Evolutionary conservation across 169 alveolate species (phyloP).

Genomic region (Fabrea salina): DNA sequence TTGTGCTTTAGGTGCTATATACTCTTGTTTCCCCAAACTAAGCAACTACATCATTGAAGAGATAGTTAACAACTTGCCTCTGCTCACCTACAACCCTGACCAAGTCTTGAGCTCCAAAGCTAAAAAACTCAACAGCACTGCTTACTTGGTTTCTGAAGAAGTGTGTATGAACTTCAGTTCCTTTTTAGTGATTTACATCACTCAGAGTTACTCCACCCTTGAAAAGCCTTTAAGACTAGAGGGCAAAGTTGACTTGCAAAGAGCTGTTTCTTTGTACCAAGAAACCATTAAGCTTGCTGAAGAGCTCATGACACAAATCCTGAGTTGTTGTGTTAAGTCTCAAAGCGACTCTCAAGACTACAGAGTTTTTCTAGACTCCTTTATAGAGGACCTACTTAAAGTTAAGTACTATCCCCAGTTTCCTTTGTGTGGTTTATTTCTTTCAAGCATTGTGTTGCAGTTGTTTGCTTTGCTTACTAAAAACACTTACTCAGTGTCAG

Average conservation of each 20-base stretch:
- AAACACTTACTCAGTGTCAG: not conserved
- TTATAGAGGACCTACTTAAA: not conserved
- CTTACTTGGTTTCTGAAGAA: not conserved
- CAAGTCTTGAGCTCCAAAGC: not conserved
- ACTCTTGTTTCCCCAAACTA: not conserved
- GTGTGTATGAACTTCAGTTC: constrained; percentile 8
- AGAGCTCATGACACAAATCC: not conserved
- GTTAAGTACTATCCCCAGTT: not conserved
- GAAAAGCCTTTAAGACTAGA: not conserved
- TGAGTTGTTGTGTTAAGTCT: not conserved
- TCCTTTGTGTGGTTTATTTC: not conserved
- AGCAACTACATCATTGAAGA: not conserved
- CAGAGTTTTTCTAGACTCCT: not conserved
- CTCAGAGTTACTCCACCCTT: not conserved
- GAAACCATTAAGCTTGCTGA: not conserved
- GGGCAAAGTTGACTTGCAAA: not conserved
- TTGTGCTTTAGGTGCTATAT: not conserved
- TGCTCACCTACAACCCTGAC: not conserved
- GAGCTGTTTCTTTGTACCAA: not conserved
- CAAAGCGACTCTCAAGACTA: constrained; percentile 4
- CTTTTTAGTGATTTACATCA: not conserved
- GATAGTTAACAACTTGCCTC: not conserved
- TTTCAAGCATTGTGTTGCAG: not conserved
- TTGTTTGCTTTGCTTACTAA: not conserved
- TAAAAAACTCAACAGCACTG: not conserved